Conservation (phyloP, 805 yeast genomes). For the Scheffersomyces lignosus region DNA sequence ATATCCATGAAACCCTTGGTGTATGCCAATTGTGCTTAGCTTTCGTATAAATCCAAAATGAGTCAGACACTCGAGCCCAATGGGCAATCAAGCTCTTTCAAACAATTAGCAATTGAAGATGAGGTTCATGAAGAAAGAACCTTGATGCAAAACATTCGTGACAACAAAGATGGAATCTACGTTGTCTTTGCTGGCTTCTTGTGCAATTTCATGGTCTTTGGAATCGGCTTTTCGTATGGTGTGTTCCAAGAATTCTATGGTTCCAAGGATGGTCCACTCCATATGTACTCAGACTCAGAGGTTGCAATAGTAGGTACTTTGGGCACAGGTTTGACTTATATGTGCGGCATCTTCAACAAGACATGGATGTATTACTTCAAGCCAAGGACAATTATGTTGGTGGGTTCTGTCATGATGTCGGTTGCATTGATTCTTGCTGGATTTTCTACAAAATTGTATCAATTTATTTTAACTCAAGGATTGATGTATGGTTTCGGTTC, state of each 20-base stretch:
- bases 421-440: slow-evolving; percentile 28
- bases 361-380: slow-evolving; percentile 14
- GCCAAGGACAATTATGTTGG: slow-evolving; percentile 21
- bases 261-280: slow-evolving; percentile 27
- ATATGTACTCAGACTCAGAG: slow-evolving; percentile 16
- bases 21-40: no score
- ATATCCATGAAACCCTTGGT: no score
- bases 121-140: not conserved
- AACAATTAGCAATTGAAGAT: not conserved
- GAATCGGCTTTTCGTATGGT: slow-evolving; percentile 36
- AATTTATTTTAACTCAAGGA: slow-evolving; percentile 33
- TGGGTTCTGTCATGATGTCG: slow-evolving; percentile 26
- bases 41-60: no score
- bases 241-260: slow-evolving; percentile 37
- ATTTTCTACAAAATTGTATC: slow-evolving; percentile 18
- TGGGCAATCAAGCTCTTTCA: no score
- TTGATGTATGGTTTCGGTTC: slow-evolving; percentile 33
- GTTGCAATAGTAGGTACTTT: slow-evolving; percentile 36
- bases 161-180: slow-evolving; percentile 10
- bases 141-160: not conserved
- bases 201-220: slow-evolving; percentile 34
- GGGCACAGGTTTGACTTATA: slow-evolving; percentile 29
- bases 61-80: no score
- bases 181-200: slow-evolving; percentile 18
- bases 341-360: slow-evolving; percentile 25